Evolutionary conservation across 2,329 filamentous ascomycete species (phyloP).

Genomic region (Phyllosticta capitalensis): DNA sequence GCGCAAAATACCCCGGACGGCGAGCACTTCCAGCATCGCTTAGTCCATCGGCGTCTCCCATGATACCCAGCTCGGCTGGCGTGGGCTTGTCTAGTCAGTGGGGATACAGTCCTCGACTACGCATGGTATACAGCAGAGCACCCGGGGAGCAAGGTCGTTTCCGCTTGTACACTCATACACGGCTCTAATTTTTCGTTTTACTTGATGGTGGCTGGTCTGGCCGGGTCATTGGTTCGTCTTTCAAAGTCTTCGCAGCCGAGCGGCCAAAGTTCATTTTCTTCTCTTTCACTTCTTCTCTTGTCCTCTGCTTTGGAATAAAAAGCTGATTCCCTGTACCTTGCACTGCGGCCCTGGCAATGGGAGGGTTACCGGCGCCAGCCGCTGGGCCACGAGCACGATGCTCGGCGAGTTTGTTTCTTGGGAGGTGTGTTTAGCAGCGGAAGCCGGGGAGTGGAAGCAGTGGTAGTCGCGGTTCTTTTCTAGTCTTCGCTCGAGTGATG

Average conservation of each 20-base stretch:
- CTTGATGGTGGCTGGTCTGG: conserved; percentile 10
- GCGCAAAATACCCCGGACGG: conserved; percentile 3
- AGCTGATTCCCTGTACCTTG: conserved; percentile 11
- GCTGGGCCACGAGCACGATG: not conserved
- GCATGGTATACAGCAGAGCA: conserved; percentile 11
- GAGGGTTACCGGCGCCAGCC: not conserved
- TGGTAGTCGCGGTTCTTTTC: not conserved
- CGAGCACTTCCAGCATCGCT: not conserved
- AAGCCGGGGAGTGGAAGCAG: not conserved
- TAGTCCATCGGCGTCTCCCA: not conserved
- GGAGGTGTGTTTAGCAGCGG: conserved; percentile 8
- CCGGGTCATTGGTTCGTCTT: conserved; percentile 8
- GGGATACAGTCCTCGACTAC: conserved; percentile 6
- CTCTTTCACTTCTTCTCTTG: not conserved
- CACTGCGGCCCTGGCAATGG: not conserved
- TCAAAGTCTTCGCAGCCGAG: conserved; percentile 6
- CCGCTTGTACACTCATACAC: conserved; percentile 11
- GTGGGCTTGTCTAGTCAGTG: conserved; percentile 7
- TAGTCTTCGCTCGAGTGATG: conserved; percentile 8
- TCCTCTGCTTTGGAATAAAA: conserved; percentile 12
- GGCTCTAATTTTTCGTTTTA: conserved; percentile 10
- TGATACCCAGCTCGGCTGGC: not conserved
- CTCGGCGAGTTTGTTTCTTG: conserved; percentile 10
- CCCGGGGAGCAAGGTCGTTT: conserved; percentile 9
- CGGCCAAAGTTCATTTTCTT: conserved; percentile 7